Percentiles rank a stretch among this genome's conserved stretches.
Conservation (phyloP, 164 flowering plant species). For the Berberis thunbergii region DNA sequence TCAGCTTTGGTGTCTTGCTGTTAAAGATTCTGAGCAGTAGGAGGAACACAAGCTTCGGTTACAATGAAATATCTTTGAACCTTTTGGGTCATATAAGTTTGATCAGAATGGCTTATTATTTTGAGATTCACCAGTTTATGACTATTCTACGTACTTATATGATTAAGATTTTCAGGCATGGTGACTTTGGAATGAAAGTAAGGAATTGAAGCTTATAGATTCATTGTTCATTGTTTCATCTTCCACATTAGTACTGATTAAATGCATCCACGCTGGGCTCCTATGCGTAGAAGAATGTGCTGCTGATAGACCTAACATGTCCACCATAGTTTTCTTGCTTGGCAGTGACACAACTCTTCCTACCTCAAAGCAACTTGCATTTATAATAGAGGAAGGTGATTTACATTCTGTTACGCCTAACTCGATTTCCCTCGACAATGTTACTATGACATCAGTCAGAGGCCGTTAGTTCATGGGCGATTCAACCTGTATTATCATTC, state of each 20-base stretch:
- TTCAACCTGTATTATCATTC: no score
- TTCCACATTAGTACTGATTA: constrained; percentile 10
- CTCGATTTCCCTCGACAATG: no score
- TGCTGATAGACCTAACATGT: constrained; percentile 14
- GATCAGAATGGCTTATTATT: no score
- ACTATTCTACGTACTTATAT: background rate
- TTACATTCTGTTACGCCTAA: no score
- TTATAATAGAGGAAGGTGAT: background rate
- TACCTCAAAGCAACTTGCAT: constrained; percentile 18
- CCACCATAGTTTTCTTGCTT: constrained; percentile 24
- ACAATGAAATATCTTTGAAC: constrained; percentile 6
- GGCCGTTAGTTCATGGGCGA: no score
- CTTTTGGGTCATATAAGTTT: constrained; percentile 29
- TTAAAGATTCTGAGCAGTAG: constrained; percentile 9
- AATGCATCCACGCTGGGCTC: constrained; percentile 24
- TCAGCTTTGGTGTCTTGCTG: constrained; percentile 10
- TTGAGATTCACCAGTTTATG: no score
- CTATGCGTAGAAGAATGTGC: constrained; percentile 19
- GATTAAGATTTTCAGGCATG: constrained; percentile 26
- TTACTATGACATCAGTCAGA: no score
- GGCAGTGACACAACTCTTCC: constrained; percentile 18
- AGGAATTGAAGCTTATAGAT: constrained; percentile 17
- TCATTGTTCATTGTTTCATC: constrained; percentile 1
- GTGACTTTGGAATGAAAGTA: constrained; percentile 27
- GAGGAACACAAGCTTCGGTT: constrained; percentile 1